Base-by-base conservation (phyloP, 371 early-diverging fungal genomes). In the Mucor indicus region DNA sequence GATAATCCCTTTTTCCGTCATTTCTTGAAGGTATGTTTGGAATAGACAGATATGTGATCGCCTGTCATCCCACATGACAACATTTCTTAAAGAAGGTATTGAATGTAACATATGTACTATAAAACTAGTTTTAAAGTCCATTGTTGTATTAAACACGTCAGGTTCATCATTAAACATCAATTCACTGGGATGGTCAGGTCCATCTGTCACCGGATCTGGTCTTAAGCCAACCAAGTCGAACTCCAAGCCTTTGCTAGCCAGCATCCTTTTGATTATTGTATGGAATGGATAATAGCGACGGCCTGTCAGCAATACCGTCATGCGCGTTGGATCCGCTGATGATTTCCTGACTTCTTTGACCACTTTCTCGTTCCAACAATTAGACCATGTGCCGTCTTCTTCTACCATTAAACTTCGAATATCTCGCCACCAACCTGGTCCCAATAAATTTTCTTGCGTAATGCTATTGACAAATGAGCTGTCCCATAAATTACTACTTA, bases 401-500 rank as follows among this genome's bases (percentile, higher is more conserved):
- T 50, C 54, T 11, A 40, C 3, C 13, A 30, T 13, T 13, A 62
- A 43, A 25, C 54, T 53, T 4, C 43, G 46, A n/a, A 57, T 58
- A 48, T 86, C 88, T 19, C 69, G 57, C 67, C 83, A 88, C 89
- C 89, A 88, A 1, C 83, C 86, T 5, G 57, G 53, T 3, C 62
- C 62, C 17, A 57, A 21, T n/a, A 83, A 61, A 41, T 82, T 81
- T 17, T 76, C 64, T 27, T 56, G 53, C 32, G 67, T 79, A 21
- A 87, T 51, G 33, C 59, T 55, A 23, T 83, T 82, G 19, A 57
- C 55, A 7, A 84, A 57, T 15, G 58, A 53, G 3, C 43, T 27
- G 19, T 84, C 73, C 91, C 92, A 92, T 20, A 92, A 61, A 1
- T 65, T 61, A 2, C 78, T 71, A 46, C 86, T 90, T 16, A 91